Evolutionary conservation across 805 yeast species (phyloP).

Genomic region (Saccharomycopsis fodiens): DNA sequence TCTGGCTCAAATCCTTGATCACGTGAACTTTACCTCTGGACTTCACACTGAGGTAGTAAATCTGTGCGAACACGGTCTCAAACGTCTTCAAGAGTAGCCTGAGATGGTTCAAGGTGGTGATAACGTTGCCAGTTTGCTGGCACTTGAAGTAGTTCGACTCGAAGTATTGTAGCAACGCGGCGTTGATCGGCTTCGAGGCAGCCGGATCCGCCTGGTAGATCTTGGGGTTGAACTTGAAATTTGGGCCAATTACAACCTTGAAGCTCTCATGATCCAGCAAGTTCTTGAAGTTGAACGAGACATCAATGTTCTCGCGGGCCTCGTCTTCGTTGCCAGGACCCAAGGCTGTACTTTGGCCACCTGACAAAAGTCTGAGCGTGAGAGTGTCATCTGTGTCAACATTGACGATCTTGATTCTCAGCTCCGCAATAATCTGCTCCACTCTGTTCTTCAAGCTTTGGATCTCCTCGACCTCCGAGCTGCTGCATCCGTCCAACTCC

Average conservation of each 20-base stretch:
- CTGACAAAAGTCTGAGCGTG: constrained; percentile 29
- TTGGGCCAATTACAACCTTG: constrained; percentile 7
- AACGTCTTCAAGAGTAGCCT: background rate
- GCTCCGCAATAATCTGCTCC: background rate
- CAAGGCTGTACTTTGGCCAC: constrained; percentile 16
- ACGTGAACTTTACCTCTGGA: constrained; percentile 9
- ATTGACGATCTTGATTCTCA: constrained; percentile 27
- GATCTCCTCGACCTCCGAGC: constrained; percentile 22
- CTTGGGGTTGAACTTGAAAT: constrained; percentile 10
- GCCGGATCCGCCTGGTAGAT: constrained; percentile 5
- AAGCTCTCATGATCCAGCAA: constrained; percentile 4
- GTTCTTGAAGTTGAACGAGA: constrained; percentile 22
- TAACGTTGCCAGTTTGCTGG: background rate
- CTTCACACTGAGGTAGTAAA: constrained; percentile 12
- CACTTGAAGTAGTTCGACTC: constrained; percentile 1
- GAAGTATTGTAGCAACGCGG: constrained; percentile 6
- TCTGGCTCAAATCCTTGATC: background rate
- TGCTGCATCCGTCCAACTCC: constrained; percentile 19
- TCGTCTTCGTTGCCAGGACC: constrained; percentile 17
- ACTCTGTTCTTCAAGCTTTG: constrained; percentile 1
- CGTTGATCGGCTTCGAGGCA: constrained; percentile 3
- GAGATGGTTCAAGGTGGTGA: constrained; percentile 6
- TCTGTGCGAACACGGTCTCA: constrained; percentile 6
- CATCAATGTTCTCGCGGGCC: constrained; percentile 16
- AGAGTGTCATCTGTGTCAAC: constrained; percentile 32